A percentile compares a stretch with the other conserved stretches of the same genome.
Evolutionary conservation across 192 early-diverging fungal species (phyloP).

Genomic region (Backusella sp.): DNA sequence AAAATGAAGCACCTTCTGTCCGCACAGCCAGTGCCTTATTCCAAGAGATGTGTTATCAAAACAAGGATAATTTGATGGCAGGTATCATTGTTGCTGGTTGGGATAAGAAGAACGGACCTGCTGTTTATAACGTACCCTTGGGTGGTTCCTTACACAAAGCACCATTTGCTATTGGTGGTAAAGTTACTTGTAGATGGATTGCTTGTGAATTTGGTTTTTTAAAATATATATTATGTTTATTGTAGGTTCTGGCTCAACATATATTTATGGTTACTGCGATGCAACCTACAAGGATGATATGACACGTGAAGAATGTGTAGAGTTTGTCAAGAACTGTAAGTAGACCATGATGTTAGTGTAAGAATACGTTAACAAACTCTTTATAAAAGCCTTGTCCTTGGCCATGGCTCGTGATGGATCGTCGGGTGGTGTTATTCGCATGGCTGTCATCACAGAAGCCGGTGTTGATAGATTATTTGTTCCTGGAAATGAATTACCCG

Average conservation of each 20-base stretch:
- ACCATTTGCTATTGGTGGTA: constrained; percentile 90
- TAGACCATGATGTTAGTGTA: not conserved
- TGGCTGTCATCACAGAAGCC: constrained; percentile 89
- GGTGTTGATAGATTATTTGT: constrained; percentile 88
- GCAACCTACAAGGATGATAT: constrained; percentile 76
- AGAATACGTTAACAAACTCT: not conserved
- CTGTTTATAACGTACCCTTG: constrained; percentile 87
- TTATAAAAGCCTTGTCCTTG: constrained; percentile 70
- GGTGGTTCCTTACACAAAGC: constrained; percentile 91
- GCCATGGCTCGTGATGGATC: constrained; percentile 97
- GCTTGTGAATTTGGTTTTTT: too few species aligned
- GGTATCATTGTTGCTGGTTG: constrained; percentile 98
- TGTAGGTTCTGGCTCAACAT: constrained; percentile 84
- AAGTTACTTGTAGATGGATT: too few species aligned
- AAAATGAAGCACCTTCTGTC: constrained; percentile 82
- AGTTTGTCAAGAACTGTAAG: constrained; percentile 94
- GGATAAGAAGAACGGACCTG: constrained; percentile 88
- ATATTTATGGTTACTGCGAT: constrained; percentile 99
- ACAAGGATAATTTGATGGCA: constrained; percentile 85
- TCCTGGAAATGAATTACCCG: constrained; percentile 76
- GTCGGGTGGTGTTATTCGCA: constrained; percentile 92
- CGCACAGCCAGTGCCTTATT: constrained; percentile 87
- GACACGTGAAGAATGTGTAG: constrained; percentile 82
- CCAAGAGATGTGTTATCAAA: constrained; percentile 92
- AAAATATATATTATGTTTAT: too few species aligned